Base-by-base conservation (phyloP, 2,329 filamentous ascomycete species). In the Penicillium sp. region DNA sequence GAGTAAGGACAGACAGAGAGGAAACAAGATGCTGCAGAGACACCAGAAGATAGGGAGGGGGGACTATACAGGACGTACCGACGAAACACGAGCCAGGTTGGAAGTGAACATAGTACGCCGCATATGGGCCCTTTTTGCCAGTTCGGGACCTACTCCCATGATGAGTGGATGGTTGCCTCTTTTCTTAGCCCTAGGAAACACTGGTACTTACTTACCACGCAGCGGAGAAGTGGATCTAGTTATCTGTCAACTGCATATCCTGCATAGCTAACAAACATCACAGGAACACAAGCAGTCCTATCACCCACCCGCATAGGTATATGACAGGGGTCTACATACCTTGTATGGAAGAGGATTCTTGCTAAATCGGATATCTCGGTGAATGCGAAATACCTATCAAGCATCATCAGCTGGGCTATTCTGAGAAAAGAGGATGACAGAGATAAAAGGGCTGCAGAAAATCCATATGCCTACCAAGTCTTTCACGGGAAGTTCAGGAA, bases 321-420 rank as follows among this genome's bases (percentile, higher is more conserved):
- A 25, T n/a, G 19, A 15, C 26, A 32, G 33, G 30, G 28, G 20
- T 33, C 17, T 31, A 48, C 72, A 56, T 68, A 86, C 86, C 76
- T 94, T 94, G 72, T 94, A 95, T 0, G 90, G 89, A 2, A 87
- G 93, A 14, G 79, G 85, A 57, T 94, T 83, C 53, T 87, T 85
- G 57, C 78, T 86, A 68, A 94, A 95, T 39, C 89, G 80, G 29
- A 93, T 77, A 56, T 95, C 89, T 54, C 89, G 77, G 65, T 94
- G 88, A 43, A 95, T 93, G 45, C 89, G 83, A 62, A 91, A 94
- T 33, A 88, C 73, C 77, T 81, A 48, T 19, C 25, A 18, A 28
- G 30, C 28, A 26, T 38, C 4, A 21, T 13, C 28, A 37, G 36
- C 53, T 41, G 52, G 45, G 45, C 23, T 15, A 7, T 33, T 18